Conservation (phyloP, 176 grass and related monocot genomes). For the Secale cereale region DNA sequence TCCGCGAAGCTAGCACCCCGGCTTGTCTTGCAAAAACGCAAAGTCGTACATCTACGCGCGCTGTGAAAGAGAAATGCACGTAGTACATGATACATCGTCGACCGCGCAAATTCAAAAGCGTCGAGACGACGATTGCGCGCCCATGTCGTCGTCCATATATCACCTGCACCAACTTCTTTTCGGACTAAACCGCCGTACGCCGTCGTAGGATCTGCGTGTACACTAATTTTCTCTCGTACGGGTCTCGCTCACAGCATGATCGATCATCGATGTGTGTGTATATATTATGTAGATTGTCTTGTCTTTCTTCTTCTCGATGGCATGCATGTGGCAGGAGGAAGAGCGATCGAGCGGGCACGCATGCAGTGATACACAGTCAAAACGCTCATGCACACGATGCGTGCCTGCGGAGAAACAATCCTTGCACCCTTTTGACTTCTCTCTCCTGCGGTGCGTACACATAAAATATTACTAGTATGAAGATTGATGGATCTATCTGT, state of each 20-base stretch:
- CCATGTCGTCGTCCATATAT: background rate
- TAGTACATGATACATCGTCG: too few species aligned
- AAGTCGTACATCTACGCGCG: background rate
- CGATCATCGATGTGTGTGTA: too few species aligned
- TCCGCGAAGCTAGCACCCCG: background rate
- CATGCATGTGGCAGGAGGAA: constrained; percentile 5
- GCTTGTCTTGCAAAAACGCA: background rate
- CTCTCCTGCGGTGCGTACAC: background rate
- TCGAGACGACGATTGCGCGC: background rate
- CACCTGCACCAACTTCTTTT: background rate
- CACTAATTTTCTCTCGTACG: too few species aligned
- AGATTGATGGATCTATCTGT: background rate
- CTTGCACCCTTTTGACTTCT: constrained; percentile 26
- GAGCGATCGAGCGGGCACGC: background rate
- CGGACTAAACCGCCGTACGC: too few species aligned
- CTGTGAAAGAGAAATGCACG: background rate
- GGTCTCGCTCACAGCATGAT: too few species aligned
- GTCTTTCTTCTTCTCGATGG: background rate
- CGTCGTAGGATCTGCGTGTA: too few species aligned
- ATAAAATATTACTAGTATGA: background rate
- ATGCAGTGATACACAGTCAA: background rate
- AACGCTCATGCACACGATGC: constrained; percentile 9
- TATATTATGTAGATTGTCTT: background rate
- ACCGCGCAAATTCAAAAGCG: background rate
- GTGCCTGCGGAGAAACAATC: constrained; percentile 30